These are phyloP conservation scores for Poa annua DNA, from an alignment of 176 grass and related monocot species.

Conservation along the genomic window DNA sequence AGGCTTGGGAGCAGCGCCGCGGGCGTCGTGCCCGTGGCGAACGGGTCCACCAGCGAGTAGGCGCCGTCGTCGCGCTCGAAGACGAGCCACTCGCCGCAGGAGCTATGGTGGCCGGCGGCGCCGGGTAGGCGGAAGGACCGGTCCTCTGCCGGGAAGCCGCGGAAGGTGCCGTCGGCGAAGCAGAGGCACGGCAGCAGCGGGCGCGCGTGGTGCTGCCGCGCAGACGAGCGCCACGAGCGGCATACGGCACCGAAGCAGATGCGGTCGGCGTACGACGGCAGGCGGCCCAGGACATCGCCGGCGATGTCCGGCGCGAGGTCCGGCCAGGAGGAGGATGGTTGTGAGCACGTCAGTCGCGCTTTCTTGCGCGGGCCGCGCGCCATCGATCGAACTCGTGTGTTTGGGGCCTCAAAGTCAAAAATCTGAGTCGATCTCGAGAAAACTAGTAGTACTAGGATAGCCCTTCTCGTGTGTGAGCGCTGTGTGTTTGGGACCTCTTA, in stretches of 20 bases:
- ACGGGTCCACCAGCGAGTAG: conserved; percentile 15
- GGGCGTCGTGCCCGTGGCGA: neutral
- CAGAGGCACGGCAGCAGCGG: neutral
- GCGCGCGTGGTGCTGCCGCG: neutral
- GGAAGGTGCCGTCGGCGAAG: conserved; percentile 11
- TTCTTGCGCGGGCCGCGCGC: no score
- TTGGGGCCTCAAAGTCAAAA: no score
- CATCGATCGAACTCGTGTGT: no score
- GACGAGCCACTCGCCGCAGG: conserved; percentile 28
- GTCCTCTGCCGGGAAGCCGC: neutral
- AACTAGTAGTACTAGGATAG: no score
- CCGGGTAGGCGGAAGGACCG: conserved; percentile 4
- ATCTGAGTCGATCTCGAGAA: no score
- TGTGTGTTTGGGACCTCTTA: no score
- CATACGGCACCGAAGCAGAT: neutral
- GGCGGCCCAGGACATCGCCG: neutral
- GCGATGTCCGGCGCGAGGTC: no score
- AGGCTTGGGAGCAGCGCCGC: neutral
- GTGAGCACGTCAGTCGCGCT: neutral
- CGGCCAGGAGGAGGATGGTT: neutral
- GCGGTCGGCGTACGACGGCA: neutral
- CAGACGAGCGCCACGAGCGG: neutral
- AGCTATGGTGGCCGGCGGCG: neutral
- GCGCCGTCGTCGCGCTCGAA: neutral
- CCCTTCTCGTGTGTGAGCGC: no score